Base-by-base conservation (phyloP, 148 eudicot genomes). In the Rhododendron mucronatum region DNA sequence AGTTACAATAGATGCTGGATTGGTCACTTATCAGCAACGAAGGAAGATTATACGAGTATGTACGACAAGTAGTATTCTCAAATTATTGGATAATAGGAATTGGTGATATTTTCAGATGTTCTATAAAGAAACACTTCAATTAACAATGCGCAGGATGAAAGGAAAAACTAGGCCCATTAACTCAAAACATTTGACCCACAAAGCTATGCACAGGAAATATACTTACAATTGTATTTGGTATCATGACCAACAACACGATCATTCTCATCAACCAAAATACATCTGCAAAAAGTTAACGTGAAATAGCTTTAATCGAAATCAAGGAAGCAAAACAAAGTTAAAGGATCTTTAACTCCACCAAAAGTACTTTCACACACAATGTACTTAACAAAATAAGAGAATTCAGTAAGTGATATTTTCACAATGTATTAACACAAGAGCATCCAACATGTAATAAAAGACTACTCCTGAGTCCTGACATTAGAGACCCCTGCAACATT, bases 211-310 rank as follows among this genome's bases (percentile, higher is more conserved):
- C 15, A 76, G 2, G n/a, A 81, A 37, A 67, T 21, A 1, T n/a
- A 90, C 99, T 97, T 88, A 97, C 99, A 97, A 65, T 95, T 97
- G 89, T 97, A 97, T 86, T 97, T 97, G 92, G 92, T 89, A 83
- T 95, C 99, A 89, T 97, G 99, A 80, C 99, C 99, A 79, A 95
- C 88, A 59, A 97, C 96, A 45, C 85, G 87, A 81, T 97, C 99
- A 85, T 90, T 95, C 91, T 93, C 98, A 87, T 97, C 99, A 82
- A 97, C 99, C 92, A 97, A 89, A 86, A 97, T 97, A 83, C 98
- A 97, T 82, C 99, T 97, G 96, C 91, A 91, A 86, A 86, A 86
- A 57, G 67, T 39, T 51, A 15, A 79, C 23, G 65, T 39, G 2
- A 9, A 71, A 61, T 28, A 59, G 67, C 16, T 10, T 45, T 67